Base-by-base conservation (phyloP, 169 alveolate species). In the Plasmodium ovale region DNA sequence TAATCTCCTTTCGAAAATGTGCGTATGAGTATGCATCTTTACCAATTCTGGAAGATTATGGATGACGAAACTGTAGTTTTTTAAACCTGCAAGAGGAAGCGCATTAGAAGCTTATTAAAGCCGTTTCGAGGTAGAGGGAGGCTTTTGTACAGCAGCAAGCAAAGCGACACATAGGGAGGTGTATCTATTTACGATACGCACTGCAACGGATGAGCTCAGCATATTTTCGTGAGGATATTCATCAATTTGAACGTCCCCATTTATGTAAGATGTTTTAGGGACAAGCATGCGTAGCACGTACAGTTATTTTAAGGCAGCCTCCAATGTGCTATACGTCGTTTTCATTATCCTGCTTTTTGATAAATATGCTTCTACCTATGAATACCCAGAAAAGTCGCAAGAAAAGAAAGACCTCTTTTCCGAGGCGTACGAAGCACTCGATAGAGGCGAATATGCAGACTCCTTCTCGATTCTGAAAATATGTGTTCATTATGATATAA, bases 401-500 rank as follows among this genome's bases (percentile, higher is more conserved):
- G 16, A 74, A 29, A 44, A 27, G 44, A 65, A 21, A 12, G 88
- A 74, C 67, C 35, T 37, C 23, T 74, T 74, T 74, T 33, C 54
- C 23, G 88, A 74, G 33, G 88, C 88, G 33, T 67, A 74, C 37
- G 88, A 74, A 29, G 33, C 51, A 35, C 62, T 74, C 1, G 89
- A 79, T 58, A 68, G 47, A 39, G 89, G 71, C 3, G 89, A 79
- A 39, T 64, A 79, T 39, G 79, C 31, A 12, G 64, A 79, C 37
- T 79, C 89, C 4, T 79, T 79, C 31, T 21, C 70, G 33, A 29
- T 64, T 35, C 58, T 79, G 42, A 58, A 68, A 42, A 25, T 35
- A 5, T 79, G 89, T 56, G 89, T 79, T 35, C 82, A 79, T 7
- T 79, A 79, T 54, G 89, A 79, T 37, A 31, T 79, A 79, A 79